Conservation (phyloP, 768 basidiomycete genomes). For the Podaxis pistillaris region DNA sequence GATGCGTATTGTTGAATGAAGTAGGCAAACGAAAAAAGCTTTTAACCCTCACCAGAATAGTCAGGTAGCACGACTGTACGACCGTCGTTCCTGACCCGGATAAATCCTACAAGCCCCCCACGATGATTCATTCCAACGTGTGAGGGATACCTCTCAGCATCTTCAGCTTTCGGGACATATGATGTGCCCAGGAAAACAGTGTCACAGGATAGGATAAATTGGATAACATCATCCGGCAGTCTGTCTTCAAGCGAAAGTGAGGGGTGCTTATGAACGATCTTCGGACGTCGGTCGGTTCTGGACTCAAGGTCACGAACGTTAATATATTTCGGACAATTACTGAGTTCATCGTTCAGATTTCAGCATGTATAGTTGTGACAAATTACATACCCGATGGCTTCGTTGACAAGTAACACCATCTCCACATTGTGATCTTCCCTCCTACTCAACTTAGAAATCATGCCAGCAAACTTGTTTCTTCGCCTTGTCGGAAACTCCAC, state of each 20-base stretch:
- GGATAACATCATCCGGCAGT: conserved; percentile 48
- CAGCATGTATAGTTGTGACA: not conserved
- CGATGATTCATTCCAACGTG: conserved; percentile 66
- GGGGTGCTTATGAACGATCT: conserved; percentile 31
- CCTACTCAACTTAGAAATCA: conserved; percentile 31
- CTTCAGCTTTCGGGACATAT: conserved; percentile 38
- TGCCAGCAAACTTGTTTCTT: conserved; percentile 63
- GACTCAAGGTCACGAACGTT: conserved; percentile 52
- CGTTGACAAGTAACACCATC: conserved; percentile 46
- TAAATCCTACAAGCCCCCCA: conserved; percentile 60
- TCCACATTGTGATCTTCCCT: conserved; percentile 25
- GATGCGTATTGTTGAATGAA: not conserved
- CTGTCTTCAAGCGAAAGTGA: conserved; percentile 34
- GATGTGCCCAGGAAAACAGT: conserved; percentile 56
- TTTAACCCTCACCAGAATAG: conserved; percentile 43
- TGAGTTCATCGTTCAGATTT: conserved; percentile 19
- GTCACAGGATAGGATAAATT: conserved; percentile 48
- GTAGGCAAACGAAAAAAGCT: not conserved
- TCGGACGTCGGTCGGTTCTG: conserved; percentile 36
- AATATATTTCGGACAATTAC: conserved; percentile 74
- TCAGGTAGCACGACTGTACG: conserved; percentile 59
- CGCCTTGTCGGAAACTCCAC: conserved; percentile 55
- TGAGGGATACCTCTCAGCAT: conserved; percentile 45
- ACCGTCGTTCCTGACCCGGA: conserved; percentile 57
- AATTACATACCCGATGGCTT: conserved; percentile 53